Conservation (phyloP, 768 basidiomycete species). For the Candolleomyces aberdarensis region DNA sequence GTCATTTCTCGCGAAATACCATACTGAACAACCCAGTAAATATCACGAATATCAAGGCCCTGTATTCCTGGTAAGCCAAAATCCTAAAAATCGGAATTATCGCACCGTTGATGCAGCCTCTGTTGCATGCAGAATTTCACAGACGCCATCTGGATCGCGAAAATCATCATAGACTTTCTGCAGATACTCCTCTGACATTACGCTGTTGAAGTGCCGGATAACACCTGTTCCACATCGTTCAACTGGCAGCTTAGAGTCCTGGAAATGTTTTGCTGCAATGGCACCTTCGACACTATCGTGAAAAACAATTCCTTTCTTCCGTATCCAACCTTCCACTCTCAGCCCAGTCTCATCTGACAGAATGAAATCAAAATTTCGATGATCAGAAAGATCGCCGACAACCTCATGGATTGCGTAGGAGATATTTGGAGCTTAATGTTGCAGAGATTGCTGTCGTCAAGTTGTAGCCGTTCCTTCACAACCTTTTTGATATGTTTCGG, state of each 20-base stretch:
- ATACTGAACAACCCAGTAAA: not conserved
- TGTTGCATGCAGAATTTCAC: conserved; percentile 13
- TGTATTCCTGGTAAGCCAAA: not conserved
- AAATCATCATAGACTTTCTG: conserved; percentile 16
- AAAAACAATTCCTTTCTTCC: not conserved
- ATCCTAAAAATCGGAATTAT: not conserved
- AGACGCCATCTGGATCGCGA: conserved; percentile 6
- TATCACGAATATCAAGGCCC: not conserved
- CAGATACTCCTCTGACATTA: conserved; percentile 26
- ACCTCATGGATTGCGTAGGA: not conserved
- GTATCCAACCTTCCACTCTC: not conserved
- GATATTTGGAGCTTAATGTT: not conserved
- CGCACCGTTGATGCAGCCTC: conserved; percentile 11
- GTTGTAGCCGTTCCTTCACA: not conserved
- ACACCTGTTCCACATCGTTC: conserved; percentile 10
- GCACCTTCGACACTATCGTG: not conserved
- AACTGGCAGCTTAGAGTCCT: conserved; percentile 11
- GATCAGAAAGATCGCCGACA: not conserved
- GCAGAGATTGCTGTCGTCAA: not conserved
- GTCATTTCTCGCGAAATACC: not conserved
- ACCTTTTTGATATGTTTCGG: conserved; percentile 1
- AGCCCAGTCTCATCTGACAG: not conserved
- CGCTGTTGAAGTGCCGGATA: conserved; percentile 22
- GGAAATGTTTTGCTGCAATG: not conserved
- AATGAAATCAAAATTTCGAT: not conserved